phyloP scores from a whole-genome alignment of 768 basidiomycete genomes.

The Dentipellis fragilis region DNA sequence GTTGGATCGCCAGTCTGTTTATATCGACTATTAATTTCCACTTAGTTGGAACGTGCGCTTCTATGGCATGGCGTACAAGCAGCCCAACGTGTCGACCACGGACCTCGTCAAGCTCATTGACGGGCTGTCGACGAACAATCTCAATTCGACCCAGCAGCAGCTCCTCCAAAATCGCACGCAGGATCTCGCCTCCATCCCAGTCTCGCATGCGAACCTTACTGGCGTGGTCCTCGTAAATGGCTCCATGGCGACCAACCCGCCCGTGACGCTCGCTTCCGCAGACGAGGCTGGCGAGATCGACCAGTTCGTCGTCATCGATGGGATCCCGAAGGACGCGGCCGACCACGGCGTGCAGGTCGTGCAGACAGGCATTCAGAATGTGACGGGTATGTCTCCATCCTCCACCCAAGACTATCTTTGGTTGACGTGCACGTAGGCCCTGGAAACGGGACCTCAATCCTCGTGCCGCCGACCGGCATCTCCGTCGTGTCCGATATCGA shows the following conservation, averaged over 20 bases:
- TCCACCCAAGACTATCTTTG: constrained; percentile 1
- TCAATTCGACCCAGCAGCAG: background rate
- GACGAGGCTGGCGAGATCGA: constrained; percentile 17
- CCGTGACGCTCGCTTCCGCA: constrained; percentile 12
- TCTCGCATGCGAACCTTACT: constrained; percentile 13
- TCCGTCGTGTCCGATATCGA: constrained; percentile 26
- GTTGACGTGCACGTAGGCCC: constrained; percentile 15
- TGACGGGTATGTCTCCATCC: background rate
- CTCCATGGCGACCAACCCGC: constrained; percentile 11
- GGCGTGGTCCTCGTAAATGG: constrained; percentile 14
- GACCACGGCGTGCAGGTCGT: background rate
- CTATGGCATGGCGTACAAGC: constrained; percentile 17
- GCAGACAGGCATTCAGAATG: background rate
- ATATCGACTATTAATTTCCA: background rate
- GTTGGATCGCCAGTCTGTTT: background rate
- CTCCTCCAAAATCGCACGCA: constrained; percentile 16
- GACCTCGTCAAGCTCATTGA: constrained; percentile 15
- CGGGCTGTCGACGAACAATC: constrained; percentile 12
- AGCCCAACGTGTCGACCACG: constrained; percentile 12
- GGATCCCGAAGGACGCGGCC: background rate
- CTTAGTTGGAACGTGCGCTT: constrained; percentile 18
- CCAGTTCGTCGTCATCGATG: constrained; percentile 3
- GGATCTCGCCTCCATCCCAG: constrained; percentile 15
- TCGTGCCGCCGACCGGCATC: constrained; percentile 20
- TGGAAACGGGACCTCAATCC: constrained; percentile 20